Percentiles rank a stretch among this genome's conserved stretches.
These are phyloP conservation scores for Candida golubevii DNA, from an alignment of 805 yeast species.

Conservation along the genomic window DNA sequence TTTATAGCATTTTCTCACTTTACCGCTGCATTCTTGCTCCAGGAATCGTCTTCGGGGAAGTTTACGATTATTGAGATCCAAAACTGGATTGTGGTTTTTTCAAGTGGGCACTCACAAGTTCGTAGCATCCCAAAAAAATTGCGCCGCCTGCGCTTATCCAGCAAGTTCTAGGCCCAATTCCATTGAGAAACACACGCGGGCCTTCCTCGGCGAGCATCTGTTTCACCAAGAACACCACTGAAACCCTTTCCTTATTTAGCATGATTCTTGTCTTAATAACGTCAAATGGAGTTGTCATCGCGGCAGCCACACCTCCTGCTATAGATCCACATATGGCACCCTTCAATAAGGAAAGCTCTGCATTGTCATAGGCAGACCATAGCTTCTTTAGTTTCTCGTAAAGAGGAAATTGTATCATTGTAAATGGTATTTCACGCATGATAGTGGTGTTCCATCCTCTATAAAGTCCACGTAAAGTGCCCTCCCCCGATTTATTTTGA, in stretches of 20 bases:
- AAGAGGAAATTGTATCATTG: constrained; percentile 91
- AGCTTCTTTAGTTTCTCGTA: constrained; percentile 74
- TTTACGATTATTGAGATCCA: not conserved
- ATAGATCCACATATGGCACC: constrained; percentile 83
- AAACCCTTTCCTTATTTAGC: constrained; percentile 54
- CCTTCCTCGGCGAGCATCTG: constrained; percentile 72
- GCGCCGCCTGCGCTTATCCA: constrained; percentile 99
- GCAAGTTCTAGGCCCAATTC: constrained; percentile 92
- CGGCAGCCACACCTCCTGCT: constrained; percentile 83
- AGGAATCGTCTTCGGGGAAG: too few relatives aligned
- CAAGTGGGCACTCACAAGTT: constrained; percentile 48
- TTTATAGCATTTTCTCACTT: too few relatives aligned
- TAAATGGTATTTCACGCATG: constrained; percentile 94
- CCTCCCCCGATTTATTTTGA: constrained; percentile 69
- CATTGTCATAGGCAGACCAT: constrained; percentile 44
- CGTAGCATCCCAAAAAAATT: constrained; percentile 92
- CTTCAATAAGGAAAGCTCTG: constrained; percentile 54
- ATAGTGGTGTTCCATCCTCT: constrained; percentile 93
- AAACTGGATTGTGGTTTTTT: not conserved
- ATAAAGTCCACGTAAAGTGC: constrained; percentile 71
- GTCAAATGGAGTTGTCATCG: constrained; percentile 75
- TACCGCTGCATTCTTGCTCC: too few relatives aligned
- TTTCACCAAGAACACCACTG: constrained; percentile 45
- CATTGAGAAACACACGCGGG: constrained; percentile 62
- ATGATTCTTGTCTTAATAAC: constrained; percentile 80